These are phyloP conservation scores for Chaetomium globosum DNA, from an alignment of 2,329 filamentous ascomycete species.

Conservation along the genomic window DNA sequence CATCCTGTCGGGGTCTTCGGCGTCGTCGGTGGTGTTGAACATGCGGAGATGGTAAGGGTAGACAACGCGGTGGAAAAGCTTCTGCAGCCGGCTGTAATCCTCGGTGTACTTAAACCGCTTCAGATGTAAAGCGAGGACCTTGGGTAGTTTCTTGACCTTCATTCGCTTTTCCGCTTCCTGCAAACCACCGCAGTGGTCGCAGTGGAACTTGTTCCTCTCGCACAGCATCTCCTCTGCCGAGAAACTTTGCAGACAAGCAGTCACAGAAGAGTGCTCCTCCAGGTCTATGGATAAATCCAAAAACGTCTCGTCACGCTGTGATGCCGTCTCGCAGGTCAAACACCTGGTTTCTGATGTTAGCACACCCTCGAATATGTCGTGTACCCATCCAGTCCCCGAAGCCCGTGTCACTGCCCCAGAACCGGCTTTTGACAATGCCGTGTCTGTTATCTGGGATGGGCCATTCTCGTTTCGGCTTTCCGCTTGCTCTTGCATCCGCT, in stretches of 20 bases:
- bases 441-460: conserved; percentile 56
- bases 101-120: conserved; percentile 99
- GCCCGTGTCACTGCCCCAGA: conserved; percentile 52
- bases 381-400: conserved; percentile 82
- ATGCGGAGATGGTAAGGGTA: conserved; percentile 96
- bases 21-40: conserved; percentile 96
- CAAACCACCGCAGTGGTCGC: conserved; percentile 91
- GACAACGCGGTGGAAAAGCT: conserved; percentile 93
- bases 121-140: conserved; percentile 86
- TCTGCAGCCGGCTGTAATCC: conserved; percentile 88
- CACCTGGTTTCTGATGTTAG: conserved; percentile 96
- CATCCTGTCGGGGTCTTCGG: conserved; percentile 86
- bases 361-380: conserved; percentile 93
- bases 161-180: conserved; percentile 99
- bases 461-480: conserved; percentile 47
- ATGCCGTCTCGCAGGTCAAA: conserved; percentile 92
- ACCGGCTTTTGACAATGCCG: conserved; percentile 39
- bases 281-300: conserved; percentile 94
- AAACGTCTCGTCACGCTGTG: conserved; percentile 93
- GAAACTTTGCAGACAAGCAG: conserved; percentile 91
- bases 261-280: conserved; percentile 93
- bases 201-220: conserved; percentile 98
- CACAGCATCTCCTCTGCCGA: conserved; percentile 98
- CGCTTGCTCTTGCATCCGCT: conserved; percentile 59
- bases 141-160: conserved; percentile 95